phyloP scores from a whole-genome alignment of 2,329 filamentous ascomycete species.

The Colletotrichum sp. region DNA sequence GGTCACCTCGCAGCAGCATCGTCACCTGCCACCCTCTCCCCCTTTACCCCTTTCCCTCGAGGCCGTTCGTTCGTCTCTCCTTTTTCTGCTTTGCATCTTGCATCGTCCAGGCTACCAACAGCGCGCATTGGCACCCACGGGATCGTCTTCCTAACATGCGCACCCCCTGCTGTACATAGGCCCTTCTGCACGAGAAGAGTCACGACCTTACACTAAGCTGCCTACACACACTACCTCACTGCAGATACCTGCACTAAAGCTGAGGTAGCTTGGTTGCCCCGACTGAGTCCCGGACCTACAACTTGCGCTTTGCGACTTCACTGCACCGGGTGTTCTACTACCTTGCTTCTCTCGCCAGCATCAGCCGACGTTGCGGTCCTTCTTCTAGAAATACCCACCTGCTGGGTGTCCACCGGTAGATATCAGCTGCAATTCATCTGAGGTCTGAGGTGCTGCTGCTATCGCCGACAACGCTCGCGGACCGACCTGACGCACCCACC shows the following conservation, averaged over 20 bases:
- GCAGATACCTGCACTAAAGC: background rate
- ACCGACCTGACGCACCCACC: background rate
- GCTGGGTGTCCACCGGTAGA: background rate
- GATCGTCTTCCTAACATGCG: constrained; percentile 9
- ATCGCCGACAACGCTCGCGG: constrained; percentile 9
- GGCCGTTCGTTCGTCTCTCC: background rate
- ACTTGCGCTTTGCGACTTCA: background rate
- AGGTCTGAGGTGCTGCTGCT: background rate
- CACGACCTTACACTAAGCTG: background rate
- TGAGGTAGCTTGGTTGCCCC: background rate
- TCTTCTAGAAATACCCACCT: constrained; percentile 17
- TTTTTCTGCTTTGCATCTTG: background rate
- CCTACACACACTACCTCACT: background rate
- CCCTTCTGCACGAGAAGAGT: constrained; percentile 9
- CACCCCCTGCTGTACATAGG: constrained; percentile 9
- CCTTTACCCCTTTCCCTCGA: background rate
- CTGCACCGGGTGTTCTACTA: background rate
- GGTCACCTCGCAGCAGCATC: background rate
- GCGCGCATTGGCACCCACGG: constrained; percentile 9
- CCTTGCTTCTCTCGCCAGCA: background rate
- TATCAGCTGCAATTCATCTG: background rate
- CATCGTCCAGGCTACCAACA: background rate
- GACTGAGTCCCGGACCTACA: constrained; percentile 9
- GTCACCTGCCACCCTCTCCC: background rate
- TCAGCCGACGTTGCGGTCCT: background rate